Percentiles rank a stretch among this genome's conserved stretches.
Conservation (phyloP, 345 rosid genomes). For the Brassica nigra region DNA sequence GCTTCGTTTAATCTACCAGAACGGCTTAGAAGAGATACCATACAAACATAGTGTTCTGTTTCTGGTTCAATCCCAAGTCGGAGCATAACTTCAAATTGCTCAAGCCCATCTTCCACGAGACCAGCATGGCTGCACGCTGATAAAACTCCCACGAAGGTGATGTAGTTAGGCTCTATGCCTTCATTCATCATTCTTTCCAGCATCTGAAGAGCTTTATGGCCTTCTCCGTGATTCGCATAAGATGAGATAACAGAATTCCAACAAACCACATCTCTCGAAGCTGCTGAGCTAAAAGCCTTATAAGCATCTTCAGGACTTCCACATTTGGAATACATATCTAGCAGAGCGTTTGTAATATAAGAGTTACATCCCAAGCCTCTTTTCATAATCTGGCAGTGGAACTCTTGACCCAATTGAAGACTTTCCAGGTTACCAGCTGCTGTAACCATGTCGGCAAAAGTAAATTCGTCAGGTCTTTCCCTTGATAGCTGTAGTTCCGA, state of each 20-base stretch:
- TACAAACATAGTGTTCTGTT: constrained; percentile 66
- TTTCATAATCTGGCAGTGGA: constrained; percentile 60
- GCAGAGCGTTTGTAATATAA: constrained; percentile 56
- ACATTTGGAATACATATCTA: constrained; percentile 84
- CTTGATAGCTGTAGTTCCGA: constrained; percentile 48
- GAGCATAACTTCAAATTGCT: constrained; percentile 54
- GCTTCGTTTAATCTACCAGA: constrained; percentile 69
- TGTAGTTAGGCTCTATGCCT: constrained; percentile 63
- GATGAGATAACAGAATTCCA: constrained; percentile 77
- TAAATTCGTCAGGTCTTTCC: constrained; percentile 59
- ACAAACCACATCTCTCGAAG: constrained; percentile 55
- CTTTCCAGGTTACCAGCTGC: constrained; percentile 68
- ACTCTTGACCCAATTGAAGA: constrained; percentile 62
- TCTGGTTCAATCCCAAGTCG: constrained; percentile 61
- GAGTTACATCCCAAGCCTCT: constrained; percentile 53
- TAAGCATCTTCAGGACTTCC: constrained; percentile 65
- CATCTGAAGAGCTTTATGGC: constrained; percentile 53
- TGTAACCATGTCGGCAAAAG: constrained; percentile 64
- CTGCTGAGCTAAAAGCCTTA: constrained; percentile 47
- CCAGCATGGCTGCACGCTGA: constrained; percentile 83
- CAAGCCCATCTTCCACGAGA: constrained; percentile 59
- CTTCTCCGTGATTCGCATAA: constrained; percentile 75
- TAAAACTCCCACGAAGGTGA: constrained; percentile 69
- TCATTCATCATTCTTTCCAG: constrained; percentile 56
- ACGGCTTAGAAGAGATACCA: constrained; percentile 66